Conservation (phyloP, 2,329 filamentous ascomycete genomes). For the Colletotrichum coccodes region DNA sequence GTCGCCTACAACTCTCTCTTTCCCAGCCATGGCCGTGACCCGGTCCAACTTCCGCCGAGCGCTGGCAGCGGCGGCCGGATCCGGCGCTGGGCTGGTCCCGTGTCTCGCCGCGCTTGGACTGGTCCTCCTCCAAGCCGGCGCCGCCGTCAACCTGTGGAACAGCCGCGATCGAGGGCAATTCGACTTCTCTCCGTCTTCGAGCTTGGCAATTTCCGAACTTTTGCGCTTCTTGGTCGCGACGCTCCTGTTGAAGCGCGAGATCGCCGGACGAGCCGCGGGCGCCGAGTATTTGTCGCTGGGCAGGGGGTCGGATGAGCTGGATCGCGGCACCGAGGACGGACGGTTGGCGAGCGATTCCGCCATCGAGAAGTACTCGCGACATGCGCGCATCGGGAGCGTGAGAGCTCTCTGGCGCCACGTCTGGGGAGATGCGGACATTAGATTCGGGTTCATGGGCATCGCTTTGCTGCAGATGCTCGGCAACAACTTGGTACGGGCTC, state of each 20-base stretch:
- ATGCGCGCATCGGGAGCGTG: neutral
- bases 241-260: slow-evolving; percentile 38
- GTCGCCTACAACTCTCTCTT: neutral
- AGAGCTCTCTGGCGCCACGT: slow-evolving; percentile 30
- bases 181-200: slow-evolving; percentile 42
- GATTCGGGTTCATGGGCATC: slow-evolving; percentile 41
- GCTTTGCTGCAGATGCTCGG: slow-evolving; percentile 45
- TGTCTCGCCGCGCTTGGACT: slow-evolving; percentile 44
- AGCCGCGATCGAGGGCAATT: slow-evolving; percentile 40
- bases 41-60: slow-evolving; percentile 14
- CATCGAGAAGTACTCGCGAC: neutral
- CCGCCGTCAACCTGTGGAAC: slow-evolving; percentile 43
- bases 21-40: neutral
- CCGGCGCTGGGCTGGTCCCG: slow-evolving; percentile 28
- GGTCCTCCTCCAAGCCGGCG: slow-evolving; percentile 44
- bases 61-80: slow-evolving; percentile 11
- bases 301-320: slow-evolving; percentile 12
- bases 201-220: slow-evolving; percentile 42
- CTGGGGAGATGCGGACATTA: slow-evolving; percentile 36
- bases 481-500: slow-evolving; percentile 41
- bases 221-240: slow-evolving; percentile 42
- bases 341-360: neutral
- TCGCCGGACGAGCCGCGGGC: slow-evolving; percentile 23
- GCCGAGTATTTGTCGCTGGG: slow-evolving; percentile 22
- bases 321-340: slow-evolving; percentile 5